Evolutionary conservation across 345 rosid genomes (phyloP), one percentile per base, ranked within the genome.

Genomic region (Chamaenerion angustifolium): DNA sequence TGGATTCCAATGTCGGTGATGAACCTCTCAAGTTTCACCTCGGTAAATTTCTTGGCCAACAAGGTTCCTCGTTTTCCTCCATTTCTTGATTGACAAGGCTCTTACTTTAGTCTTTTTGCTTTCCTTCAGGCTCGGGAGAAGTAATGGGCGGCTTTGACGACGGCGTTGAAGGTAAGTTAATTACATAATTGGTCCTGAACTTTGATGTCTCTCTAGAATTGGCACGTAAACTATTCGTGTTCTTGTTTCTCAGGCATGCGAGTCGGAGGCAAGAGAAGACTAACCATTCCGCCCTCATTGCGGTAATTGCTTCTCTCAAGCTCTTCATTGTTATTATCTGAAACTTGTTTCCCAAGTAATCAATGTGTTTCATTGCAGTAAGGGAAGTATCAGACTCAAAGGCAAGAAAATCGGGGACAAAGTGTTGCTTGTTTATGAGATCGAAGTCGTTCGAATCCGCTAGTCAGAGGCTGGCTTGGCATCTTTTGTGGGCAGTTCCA

Each of bases 231-330:
- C 41, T 42, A 42, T 57, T 7, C 10, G 18, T 14, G 7, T 58
- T 3, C 14, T 16, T 55, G 16, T 43, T 54, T 17, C 12, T 51
- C 66, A 84, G 94, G 94, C 35, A 70, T 84, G 86, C 76, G 77
- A 13, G 60, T 73, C 62, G 94, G 94, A 43, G 89, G 76, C 70
- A 84, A 79, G 65, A 71, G 89, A 66, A 79, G 64, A 58, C 78
- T 84, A 13, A 68, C 72, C 40, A 75, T 84, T 59, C 94, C 94
- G 13, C 94, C 89, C 16, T 42, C 75, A 27, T 66, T 81, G 82
- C 80, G 86, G 87, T 84, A 76, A 23, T 40, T 21, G 41, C 13
- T 9, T 23, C 21, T 7, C 40, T 3, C 42, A 18, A 27, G 5
- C 41, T 12, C 42, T 42, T 41, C 16, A 16, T 37, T 54, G 2